These are phyloP conservation scores for Mortierella sp. DNA, from an alignment of 371 early-diverging fungal species.

Conservation along the genomic window DNA sequence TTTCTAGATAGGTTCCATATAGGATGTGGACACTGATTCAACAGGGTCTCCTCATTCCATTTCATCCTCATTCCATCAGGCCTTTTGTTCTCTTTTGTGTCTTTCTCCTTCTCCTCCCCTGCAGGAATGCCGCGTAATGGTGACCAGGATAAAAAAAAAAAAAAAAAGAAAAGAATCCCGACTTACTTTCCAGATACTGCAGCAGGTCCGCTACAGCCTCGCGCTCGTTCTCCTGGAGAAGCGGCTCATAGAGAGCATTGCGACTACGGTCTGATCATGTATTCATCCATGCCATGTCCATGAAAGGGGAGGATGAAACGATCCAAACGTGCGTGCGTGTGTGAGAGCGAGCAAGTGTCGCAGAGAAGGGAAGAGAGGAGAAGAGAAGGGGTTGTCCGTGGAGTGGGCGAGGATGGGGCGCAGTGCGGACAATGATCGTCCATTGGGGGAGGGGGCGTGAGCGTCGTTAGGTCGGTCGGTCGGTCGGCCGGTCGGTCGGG, in stretches of 20 bases:
- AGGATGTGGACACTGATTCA: neutral
- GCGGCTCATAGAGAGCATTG: conserved; percentile 75
- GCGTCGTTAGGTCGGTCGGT: no score
- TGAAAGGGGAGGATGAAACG: neutral
- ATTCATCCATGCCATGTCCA: neutral
- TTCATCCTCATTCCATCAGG: neutral
- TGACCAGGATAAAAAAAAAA: neutral
- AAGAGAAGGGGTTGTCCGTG: neutral
- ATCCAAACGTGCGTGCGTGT: neutral
- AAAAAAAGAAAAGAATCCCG: neutral
- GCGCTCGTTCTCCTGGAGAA: conserved; percentile 86
- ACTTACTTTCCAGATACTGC: conserved; percentile 85
- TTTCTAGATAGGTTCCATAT: no score
- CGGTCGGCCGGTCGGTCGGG: no score
- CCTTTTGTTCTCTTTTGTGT: neutral
- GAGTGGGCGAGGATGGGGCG: neutral
- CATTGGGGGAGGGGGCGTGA: no score
- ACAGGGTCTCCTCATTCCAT: conserved; percentile 2
- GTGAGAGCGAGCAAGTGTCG: neutral
- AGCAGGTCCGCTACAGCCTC: conserved; percentile 87
- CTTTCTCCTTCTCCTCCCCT: no score
- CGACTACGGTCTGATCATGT: conserved; percentile 40
- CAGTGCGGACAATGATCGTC: no score
- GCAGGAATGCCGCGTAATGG: no score
- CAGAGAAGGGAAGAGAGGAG: neutral